Percentiles rank a stretch among this genome's conserved stretches.
Conservation (phyloP, 73 alveolate genomes). For the Tetrahymena borealis region DNA sequence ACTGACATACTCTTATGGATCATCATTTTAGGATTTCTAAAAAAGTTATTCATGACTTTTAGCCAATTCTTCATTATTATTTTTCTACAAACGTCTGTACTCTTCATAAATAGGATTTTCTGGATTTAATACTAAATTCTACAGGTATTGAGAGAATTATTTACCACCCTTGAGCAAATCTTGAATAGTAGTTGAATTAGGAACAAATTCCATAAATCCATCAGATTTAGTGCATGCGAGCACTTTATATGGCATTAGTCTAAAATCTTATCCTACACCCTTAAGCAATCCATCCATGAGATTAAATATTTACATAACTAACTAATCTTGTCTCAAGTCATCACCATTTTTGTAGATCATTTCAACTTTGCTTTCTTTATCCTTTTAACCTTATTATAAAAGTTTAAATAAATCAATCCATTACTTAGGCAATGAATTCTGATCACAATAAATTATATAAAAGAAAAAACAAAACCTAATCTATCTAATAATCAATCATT, state of each 20-base stretch:
- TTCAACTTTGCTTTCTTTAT: constrained; percentile 13
- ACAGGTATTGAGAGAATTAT: constrained; percentile 14
- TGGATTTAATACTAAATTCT: constrained; percentile 14
- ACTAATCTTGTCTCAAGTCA: constrained; percentile 96
- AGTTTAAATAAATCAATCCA: constrained; percentile 16
- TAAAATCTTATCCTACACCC: constrained; percentile 82
- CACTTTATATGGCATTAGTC: constrained; percentile 85
- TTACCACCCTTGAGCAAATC: constrained; percentile 74
- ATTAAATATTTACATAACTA: constrained; percentile 81
- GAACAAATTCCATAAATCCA: constrained; percentile 97
- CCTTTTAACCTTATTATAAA: background rate
- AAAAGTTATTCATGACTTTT: constrained; percentile 6
- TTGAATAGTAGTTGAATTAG: constrained; percentile 77
- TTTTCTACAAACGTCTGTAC: background rate
- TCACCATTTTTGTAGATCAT: constrained; percentile 95
- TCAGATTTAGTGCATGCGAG: constrained; percentile 88
- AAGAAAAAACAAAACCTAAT: constrained; percentile 70
- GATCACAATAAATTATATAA: constrained; percentile 69
- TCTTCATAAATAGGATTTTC: background rate
- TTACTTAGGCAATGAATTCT: constrained; percentile 52
- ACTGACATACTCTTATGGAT: background rate
- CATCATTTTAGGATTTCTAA: background rate
- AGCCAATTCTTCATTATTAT: background rate
- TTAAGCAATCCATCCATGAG: constrained; percentile 89
- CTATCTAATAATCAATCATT: constrained; percentile 56